phyloP scores from a whole-genome alignment of 257 asterid genomes.

The Craterostigma plantagineum region DNA sequence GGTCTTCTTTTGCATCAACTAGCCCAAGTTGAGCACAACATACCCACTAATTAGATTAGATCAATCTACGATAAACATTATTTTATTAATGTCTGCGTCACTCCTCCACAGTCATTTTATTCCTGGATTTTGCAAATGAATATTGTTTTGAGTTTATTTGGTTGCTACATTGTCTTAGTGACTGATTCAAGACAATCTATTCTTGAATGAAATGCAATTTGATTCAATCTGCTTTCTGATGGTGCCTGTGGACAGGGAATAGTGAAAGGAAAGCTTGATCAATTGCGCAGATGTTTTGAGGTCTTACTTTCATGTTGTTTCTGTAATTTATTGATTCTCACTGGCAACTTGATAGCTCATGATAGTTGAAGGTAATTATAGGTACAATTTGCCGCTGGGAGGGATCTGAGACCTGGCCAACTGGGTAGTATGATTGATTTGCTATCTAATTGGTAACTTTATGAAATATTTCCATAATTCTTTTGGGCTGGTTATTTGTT shows the following conservation, averaged over 20 bases:
- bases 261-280: constrained; percentile 96
- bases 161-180: neutral
- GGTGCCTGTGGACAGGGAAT: constrained; percentile 47
- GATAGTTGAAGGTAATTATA: constrained; percentile 15
- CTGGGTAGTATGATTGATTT: constrained; percentile 66
- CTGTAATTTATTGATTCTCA: neutral
- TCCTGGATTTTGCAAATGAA: neutral
- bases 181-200: neutral
- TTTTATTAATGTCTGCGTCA: no score
- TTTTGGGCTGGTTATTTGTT: no score
- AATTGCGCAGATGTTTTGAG: constrained; percentile 92
- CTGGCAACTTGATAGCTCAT: constrained; percentile 3
- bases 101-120: neutral
- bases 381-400: constrained; percentile 99
- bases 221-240: no score
- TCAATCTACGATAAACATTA: no score
- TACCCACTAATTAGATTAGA: no score
- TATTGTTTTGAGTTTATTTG: neutral
- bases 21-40: no score
- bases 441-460: constrained; percentile 46
- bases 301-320: constrained; percentile 16
- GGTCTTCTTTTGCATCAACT: constrained; percentile 11
- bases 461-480: no score
- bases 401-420: constrained; percentile 94
- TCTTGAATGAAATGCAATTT: no score